A percentile compares a stretch with the other conserved stretches of the same genome.
Conservation (phyloP, 2,329 filamentous ascomycete genomes). For the Akanthomyces uredinophilus region DNA sequence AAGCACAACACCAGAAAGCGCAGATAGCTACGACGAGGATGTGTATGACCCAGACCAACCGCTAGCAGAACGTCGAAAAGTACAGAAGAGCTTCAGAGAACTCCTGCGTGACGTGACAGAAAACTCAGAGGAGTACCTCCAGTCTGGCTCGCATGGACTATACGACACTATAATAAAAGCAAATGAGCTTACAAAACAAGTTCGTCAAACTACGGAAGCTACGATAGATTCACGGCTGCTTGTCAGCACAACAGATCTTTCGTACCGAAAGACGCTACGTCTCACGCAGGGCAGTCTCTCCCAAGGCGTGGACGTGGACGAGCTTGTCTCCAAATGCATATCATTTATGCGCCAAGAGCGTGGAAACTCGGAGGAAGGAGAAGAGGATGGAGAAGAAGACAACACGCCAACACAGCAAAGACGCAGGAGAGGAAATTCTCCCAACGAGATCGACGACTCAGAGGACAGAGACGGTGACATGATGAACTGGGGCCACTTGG, state of each 20-base stretch:
- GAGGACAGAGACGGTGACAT: constrained; percentile 63
- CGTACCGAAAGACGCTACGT: constrained; percentile 70
- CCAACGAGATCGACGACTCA: constrained; percentile 38
- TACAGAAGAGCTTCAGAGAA: constrained; percentile 66
- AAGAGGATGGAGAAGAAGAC: constrained; percentile 46
- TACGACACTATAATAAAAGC: constrained; percentile 60
- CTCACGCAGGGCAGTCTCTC: constrained; percentile 67
- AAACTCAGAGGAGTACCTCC: constrained; percentile 68
- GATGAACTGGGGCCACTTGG: constrained; percentile 82
- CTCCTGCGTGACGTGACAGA: constrained; percentile 58
- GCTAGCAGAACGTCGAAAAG: constrained; percentile 62
- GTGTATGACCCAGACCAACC: constrained; percentile 81
- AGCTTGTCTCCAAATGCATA: constrained; percentile 87
- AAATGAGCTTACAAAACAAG: constrained; percentile 59
- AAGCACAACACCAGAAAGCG: constrained; percentile 16
- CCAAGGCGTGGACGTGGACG: constrained; percentile 79
- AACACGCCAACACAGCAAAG: constrained; percentile 26
- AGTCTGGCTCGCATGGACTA: constrained; percentile 59
- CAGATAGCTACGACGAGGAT: constrained; percentile 27
- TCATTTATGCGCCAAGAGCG: constrained; percentile 73
- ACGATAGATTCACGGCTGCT: constrained; percentile 85
- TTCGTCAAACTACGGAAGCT: constrained; percentile 86
- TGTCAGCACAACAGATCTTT: constrained; percentile 73
- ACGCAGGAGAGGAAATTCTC: constrained; percentile 18
- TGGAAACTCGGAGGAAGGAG: constrained; percentile 41